Conservation (phyloP, 768 basidiomycete genomes). For the Lentinus tigrinus region DNA sequence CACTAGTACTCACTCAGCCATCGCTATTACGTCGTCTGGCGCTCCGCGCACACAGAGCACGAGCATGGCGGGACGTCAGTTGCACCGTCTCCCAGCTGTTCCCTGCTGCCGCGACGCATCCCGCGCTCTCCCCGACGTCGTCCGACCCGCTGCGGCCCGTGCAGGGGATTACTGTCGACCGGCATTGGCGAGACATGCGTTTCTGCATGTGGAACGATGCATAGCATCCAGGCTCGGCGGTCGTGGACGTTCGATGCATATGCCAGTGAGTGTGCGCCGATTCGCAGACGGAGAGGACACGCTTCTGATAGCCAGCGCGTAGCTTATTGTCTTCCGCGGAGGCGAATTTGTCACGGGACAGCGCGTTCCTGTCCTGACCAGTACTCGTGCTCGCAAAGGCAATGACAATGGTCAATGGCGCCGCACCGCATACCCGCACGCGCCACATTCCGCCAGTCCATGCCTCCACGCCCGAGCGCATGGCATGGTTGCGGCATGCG, state of each 20-base stretch:
- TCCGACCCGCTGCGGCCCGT: constrained; percentile 37
- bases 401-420: not conserved
- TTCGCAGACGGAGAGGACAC: not conserved
- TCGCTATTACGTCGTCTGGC: not conserved
- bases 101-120: constrained; percentile 36
- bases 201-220: constrained; percentile 62
- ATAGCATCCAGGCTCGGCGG: constrained; percentile 21
- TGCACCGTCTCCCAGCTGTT: constrained; percentile 65
- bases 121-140: constrained; percentile 21
- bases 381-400: not conserved
- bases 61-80: constrained; percentile 63
- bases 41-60: constrained; percentile 41
- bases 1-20: not conserved
- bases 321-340: constrained; percentile 16
- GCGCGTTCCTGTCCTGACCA: not conserved
- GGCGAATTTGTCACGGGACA: constrained; percentile 9
- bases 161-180: constrained; percentile 62
- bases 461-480: not conserved
- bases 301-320: not conserved
- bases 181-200: constrained; percentile 65
- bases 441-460: not conserved
- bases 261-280: not conserved
- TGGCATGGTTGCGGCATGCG: not conserved
- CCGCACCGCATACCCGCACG: not conserved
- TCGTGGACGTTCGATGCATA: not conserved